Evolutionary conservation across 768 basidiomycete genomes (phyloP).

Genomic region (Melanogaster broomeanus): DNA sequence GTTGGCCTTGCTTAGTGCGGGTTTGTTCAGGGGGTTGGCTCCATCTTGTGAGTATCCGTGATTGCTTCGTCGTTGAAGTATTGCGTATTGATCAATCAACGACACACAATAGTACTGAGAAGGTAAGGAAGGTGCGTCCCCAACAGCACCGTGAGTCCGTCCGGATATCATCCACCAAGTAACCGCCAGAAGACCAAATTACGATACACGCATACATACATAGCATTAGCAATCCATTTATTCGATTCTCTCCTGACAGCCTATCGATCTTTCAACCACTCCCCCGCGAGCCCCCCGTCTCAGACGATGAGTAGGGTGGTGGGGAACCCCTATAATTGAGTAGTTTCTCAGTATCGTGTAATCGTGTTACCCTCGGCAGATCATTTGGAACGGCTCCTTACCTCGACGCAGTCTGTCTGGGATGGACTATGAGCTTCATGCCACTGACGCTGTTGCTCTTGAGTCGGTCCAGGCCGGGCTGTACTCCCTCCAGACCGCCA

Average conservation of each 20-base stretch:
- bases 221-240: too few species aligned
- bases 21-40: slow-evolving; percentile 72
- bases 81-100: background rate
- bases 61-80: background rate
- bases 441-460: slow-evolving; percentile 40
- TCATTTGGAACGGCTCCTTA: background rate
- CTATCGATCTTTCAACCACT: too few species aligned
- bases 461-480: slow-evolving; percentile 33
- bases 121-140: slow-evolving; percentile 52
- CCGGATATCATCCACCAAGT: too few species aligned
- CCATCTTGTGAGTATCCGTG: slow-evolving; percentile 64
- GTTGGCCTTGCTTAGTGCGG: slow-evolving; percentile 35
- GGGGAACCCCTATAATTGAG: background rate
- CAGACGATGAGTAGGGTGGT: background rate
- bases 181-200: too few species aligned
- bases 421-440: slow-evolving; percentile 26
- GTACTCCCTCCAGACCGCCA: slow-evolving; percentile 38
- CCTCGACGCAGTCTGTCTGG: slow-evolving; percentile 30
- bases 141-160: too few species aligned
- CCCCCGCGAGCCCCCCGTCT: background rate
- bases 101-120: slow-evolving; percentile 50
- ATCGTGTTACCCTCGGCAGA: too few species aligned
- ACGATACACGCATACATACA: too few species aligned
- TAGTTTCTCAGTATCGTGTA: background rate
- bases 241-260: too few species aligned